Conservation (phyloP, 352 stramenopile genomes). For the Aphanomyces stellatus region DNA sequence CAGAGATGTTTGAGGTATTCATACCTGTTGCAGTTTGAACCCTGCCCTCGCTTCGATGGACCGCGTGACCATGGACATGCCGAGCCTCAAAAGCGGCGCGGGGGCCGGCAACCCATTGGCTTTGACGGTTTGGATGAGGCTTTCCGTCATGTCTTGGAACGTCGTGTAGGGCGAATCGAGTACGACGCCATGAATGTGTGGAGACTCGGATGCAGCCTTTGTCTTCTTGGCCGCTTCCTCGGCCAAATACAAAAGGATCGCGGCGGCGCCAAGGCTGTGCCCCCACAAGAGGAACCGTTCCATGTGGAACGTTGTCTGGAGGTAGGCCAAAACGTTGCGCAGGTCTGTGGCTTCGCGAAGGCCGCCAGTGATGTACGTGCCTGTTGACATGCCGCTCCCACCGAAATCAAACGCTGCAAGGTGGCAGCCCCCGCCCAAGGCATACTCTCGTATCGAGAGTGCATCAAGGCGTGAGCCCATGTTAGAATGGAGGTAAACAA, state of each 20-base stretch:
- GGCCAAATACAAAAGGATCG: conserved; percentile 59
- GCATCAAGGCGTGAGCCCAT: conserved; percentile 58
- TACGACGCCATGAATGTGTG: conserved; percentile 50
- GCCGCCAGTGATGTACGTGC: conserved; percentile 74
- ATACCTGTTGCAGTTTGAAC: conserved; percentile 52
- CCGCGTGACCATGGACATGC: conserved; percentile 45
- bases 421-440: conserved; percentile 51
- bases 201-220: conserved; percentile 33
- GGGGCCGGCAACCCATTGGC: conserved; percentile 61
- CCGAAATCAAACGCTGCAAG: conserved; percentile 76
- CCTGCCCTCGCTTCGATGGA: conserved; percentile 62
- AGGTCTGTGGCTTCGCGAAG: conserved; percentile 70
- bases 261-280: conserved; percentile 75
- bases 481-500: conserved; percentile 80
- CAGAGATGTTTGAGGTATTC: conserved; percentile 54
- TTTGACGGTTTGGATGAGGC: conserved; percentile 46
- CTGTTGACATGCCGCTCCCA: conserved; percentile 63
- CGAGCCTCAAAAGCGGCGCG: conserved; percentile 54
- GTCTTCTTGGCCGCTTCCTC: conserved; percentile 34
- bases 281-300: conserved; percentile 58
- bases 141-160: conserved; percentile 56
- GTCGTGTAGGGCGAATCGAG: conserved; percentile 63
- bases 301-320: conserved; percentile 39
- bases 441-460: conserved; percentile 44
- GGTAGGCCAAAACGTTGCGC: conserved; percentile 43